Conservation (phyloP, 225 moss, liverwort and hornwort species). For the Asterella californica region DNA sequence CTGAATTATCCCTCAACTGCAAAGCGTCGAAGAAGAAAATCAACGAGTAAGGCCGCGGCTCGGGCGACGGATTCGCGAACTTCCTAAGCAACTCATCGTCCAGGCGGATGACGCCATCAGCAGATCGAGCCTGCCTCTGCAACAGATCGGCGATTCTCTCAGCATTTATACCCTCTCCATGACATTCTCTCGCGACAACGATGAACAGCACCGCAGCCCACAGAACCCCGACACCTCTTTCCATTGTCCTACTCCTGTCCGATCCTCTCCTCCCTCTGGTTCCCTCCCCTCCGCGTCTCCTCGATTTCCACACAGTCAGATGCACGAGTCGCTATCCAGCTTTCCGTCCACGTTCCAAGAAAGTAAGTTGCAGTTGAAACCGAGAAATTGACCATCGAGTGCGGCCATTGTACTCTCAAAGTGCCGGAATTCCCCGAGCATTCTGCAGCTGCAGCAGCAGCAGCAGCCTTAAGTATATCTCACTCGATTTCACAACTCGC, state of each 20-base stretch:
- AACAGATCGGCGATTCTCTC: conserved; percentile 71
- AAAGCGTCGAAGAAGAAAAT: conserved; percentile 85
- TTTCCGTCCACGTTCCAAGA: no score
- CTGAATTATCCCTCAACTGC: conserved; percentile 72
- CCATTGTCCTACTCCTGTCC: background rate
- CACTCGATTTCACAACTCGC: no score
- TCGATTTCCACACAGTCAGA: no score
- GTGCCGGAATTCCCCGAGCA: no score
- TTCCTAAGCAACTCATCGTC: conserved; percentile 67
- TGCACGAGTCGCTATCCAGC: no score
- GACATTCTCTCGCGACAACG: background rate
- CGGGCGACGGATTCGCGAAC: conserved; percentile 53
- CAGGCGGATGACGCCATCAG: conserved; percentile 78
- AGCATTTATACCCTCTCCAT: conserved; percentile 50
- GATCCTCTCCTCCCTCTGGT: background rate
- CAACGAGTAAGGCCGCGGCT: conserved; percentile 71
- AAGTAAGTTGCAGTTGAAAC: no score
- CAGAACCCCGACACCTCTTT: background rate
- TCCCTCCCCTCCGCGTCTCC: background rate
- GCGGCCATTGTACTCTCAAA: no score
- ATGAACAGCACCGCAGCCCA: background rate
- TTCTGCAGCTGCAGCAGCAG: no score
- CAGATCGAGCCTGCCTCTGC: conserved; percentile 58
- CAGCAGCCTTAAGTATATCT: no score
- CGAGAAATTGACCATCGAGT: no score